Evolutionary conservation across 2,329 filamentous ascomycete genomes (phyloP).

Genomic region (Fusarium zealandicum): DNA sequence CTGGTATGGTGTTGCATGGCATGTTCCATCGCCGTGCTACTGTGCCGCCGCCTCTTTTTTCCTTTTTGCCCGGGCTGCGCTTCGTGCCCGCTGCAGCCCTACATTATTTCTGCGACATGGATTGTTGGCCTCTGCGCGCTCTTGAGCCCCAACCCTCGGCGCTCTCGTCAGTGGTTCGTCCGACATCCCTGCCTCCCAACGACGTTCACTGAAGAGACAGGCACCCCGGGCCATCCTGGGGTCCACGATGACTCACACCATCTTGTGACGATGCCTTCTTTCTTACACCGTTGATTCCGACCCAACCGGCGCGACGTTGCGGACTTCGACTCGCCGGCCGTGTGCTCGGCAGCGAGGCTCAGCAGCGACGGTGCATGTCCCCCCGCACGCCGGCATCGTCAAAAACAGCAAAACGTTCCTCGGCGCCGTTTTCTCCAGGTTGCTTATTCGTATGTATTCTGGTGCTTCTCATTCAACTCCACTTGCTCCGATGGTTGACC

Average conservation of each 20-base stretch:
- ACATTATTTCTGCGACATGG: conserved; percentile 3
- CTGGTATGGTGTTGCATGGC: neutral
- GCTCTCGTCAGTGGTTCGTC: conserved; percentile 30
- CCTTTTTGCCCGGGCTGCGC: neutral
- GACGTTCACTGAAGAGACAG: conserved; percentile 7
- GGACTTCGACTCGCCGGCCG: conserved; percentile 26
- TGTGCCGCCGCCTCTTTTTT: conserved; percentile 28
- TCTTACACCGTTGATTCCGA: conserved; percentile 9
- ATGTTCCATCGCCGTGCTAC: conserved; percentile 12
- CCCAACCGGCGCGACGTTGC: conserved; percentile 31
- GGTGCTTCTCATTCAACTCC: conserved; percentile 31
- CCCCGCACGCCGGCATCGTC: conserved; percentile 11
- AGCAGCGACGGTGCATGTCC: conserved; percentile 24
- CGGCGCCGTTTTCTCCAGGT: neutral
- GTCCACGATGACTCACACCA: conserved; percentile 37
- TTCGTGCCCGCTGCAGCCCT: conserved; percentile 26
- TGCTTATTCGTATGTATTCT: conserved; percentile 36
- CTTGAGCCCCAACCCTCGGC: neutral
- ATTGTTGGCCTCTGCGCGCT: conserved; percentile 5
- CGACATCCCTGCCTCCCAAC: conserved; percentile 37
- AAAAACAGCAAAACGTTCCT: neutral
- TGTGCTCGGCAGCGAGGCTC: conserved; percentile 31
- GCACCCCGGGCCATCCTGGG: conserved; percentile 18
- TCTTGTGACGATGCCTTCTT: conserved; percentile 14
- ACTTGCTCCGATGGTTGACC: conserved; percentile 12